Evolutionary conservation across 257 asterid species (phyloP), one percentile per base, ranked within the genome.

Genomic region (Jacaranda copaia): DNA sequence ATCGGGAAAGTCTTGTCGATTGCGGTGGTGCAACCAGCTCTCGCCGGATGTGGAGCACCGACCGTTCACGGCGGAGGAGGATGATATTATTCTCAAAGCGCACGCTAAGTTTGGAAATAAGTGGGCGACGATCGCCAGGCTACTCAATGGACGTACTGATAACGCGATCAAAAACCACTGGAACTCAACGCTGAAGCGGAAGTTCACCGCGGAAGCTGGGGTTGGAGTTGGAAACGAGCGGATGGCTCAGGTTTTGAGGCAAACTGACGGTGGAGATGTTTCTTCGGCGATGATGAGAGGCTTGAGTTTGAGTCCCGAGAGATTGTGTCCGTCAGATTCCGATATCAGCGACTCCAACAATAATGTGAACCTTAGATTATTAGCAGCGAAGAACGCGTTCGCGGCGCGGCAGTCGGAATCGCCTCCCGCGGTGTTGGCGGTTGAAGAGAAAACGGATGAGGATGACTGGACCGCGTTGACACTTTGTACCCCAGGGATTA

Each of bases 21-120:
- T 85, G 72, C 83, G 92, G 70, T 85, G 89, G 92, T 85, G 88
- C 58, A 88, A 88, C 35, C 89, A 88, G 85, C 87, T 88, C 3
- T 83, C 92, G 4, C 92, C 92, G 77, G 85, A n/a, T 70, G 90
- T 88, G 57, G 78, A 76, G 81, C 87, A 78, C 60, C 85, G 86
- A 4, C 60, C 89, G 70, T 88, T 88, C 81, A 75, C 88, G 72
- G 77, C 68, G 43, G 87, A 88, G 73, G 92, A 88, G 77, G 89
- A 88, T 18, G 84, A 61, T 8, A 68, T 82, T 10, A 84, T 88
- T n/a, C 51, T 88, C 5, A 16, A 20, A 72, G 89, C 88, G 64
- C 92, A 85, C 20, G 82, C 75, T 0, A 39, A 70, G 83, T 35
- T 67, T 1, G 92, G 92, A 6, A 88, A 88, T 69, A 75, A 67